phyloP scores from a whole-genome alignment of 1,284 basidiomycete genomes.

The Ceratobasidium sp. region DNA sequence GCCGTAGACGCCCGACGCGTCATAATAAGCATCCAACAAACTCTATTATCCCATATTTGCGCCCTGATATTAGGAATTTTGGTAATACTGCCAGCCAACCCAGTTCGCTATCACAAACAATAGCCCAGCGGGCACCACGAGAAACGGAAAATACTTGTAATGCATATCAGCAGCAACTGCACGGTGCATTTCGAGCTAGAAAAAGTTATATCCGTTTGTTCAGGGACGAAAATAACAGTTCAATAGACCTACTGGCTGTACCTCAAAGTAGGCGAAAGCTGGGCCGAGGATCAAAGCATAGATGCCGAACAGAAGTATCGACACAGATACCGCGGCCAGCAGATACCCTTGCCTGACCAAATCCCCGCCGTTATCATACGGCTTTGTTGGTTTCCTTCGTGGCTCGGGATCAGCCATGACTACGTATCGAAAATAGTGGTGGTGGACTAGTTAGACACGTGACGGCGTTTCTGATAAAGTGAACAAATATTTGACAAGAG shows the following conservation, averaged over 20 bases:
- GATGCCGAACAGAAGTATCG: slow-evolving; percentile 68
- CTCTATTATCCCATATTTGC: neutral
- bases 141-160: slow-evolving; percentile 87
- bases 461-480: no score
- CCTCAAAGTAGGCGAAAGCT: slow-evolving; percentile 64
- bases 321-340: slow-evolving; percentile 60
- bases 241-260: slow-evolving; percentile 54
- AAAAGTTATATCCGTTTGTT: slow-evolving; percentile 10
- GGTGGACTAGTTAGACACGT: no score
- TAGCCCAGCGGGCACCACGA: slow-evolving; percentile 81
- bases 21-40: no score
- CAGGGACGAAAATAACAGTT: neutral
- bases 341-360: slow-evolving; percentile 59
- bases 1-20: no score
- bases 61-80: slow-evolving; percentile 69
- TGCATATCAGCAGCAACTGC: slow-evolving; percentile 74
- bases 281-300: slow-evolving; percentile 74
- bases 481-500: no score
- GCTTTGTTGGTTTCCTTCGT: neutral
- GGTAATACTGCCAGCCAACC: slow-evolving; percentile 96
- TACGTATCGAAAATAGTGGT: no score
- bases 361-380: neutral
- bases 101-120: slow-evolving; percentile 96
- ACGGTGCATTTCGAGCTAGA: slow-evolving; percentile 63
- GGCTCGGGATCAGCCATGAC: no score